Evolutionary conservation across 164 flowering plant species (phyloP).

Genomic region (Vitis labrusca): DNA sequence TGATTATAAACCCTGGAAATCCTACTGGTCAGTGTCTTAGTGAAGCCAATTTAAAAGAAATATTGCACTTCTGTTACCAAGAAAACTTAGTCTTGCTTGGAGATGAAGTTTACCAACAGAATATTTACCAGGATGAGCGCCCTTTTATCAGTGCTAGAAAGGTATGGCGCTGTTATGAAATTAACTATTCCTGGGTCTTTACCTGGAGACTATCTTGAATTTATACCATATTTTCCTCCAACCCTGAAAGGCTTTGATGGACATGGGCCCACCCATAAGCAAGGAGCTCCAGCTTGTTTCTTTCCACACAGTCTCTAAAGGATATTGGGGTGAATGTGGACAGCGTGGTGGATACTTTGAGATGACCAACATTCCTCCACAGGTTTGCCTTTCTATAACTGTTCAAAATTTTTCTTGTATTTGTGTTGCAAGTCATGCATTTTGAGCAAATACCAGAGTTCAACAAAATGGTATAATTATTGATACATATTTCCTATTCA

Average conservation of each 20-base stretch:
- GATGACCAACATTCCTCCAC: slow-evolving; percentile 92
- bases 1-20: slow-evolving; percentile 97
- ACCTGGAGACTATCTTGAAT: background rate
- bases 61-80: slow-evolving; percentile 66
- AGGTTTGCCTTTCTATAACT: slow-evolving; percentile 41
- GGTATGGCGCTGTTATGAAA: slow-evolving; percentile 39
- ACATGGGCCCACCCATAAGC: slow-evolving; percentile 90
- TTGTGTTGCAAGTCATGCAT: background rate
- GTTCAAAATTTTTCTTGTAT: background rate
- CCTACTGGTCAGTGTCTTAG: slow-evolving; percentile 99
- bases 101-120: slow-evolving; percentile 98
- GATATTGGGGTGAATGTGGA: slow-evolving; percentile 98
- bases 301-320: slow-evolving; percentile 96
- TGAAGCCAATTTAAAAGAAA: slow-evolving; percentile 71
- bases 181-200: background rate
- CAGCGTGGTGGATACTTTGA: slow-evolving; percentile 98
- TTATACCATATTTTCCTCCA: background rate
- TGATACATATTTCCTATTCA: background rate
- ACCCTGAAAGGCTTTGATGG: slow-evolving; percentile 66
- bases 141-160: slow-evolving; percentile 88
- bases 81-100: slow-evolving; percentile 82
- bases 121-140: slow-evolving; percentile 93
- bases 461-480: background rate
- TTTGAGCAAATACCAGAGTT: background rate
- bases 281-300: slow-evolving; percentile 89